Percentiles rank a stretch among this genome's conserved stretches.
These are phyloP conservation scores for Penicillium nordicum DNA, from an alignment of 2,329 filamentous ascomycete genomes.

Conservation along the genomic window DNA sequence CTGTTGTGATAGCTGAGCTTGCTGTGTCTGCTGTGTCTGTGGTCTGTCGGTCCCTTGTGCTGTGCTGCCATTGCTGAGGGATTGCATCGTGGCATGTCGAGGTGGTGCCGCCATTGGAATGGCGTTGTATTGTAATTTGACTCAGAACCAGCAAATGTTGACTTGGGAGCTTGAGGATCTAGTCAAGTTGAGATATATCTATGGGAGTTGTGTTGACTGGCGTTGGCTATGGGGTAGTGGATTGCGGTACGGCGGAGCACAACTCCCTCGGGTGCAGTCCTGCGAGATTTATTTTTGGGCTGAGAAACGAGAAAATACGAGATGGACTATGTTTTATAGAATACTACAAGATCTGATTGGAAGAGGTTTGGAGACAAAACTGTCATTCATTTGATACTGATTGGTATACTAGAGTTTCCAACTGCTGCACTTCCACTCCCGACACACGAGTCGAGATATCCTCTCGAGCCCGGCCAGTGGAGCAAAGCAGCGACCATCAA, in stretches of 20 bases:
- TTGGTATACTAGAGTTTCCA: neutral
- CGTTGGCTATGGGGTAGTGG: constrained; percentile 2
- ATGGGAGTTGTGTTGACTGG: neutral
- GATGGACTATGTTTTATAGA: neutral
- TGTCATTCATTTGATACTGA: neutral
- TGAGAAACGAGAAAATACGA: neutral
- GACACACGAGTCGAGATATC: neutral
- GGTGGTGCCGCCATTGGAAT: constrained; percentile 29
- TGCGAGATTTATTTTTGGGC: neutral
- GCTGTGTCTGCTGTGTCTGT: neutral
- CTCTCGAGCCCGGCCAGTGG: too few relatives aligned
- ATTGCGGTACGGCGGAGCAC: constrained; percentile 28
- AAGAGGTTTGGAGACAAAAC: neutral
- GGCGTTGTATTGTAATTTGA: neutral
- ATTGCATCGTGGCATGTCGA: constrained; percentile 33
- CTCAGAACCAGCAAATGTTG: neutral
- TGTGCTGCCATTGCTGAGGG: constrained; percentile 27
- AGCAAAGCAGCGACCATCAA: neutral
- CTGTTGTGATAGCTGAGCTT: constrained; percentile 38
- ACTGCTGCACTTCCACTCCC: too few relatives aligned
- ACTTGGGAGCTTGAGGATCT: neutral
- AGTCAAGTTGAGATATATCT: neutral
- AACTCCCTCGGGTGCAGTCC: constrained; percentile 18
- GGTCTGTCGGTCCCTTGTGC: constrained; percentile 18
- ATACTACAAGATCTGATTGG: neutral